These are phyloP conservation scores for Phytophthora pinifolia DNA, from an alignment of 352 stramenopile species.

Conservation along the genomic window DNA sequence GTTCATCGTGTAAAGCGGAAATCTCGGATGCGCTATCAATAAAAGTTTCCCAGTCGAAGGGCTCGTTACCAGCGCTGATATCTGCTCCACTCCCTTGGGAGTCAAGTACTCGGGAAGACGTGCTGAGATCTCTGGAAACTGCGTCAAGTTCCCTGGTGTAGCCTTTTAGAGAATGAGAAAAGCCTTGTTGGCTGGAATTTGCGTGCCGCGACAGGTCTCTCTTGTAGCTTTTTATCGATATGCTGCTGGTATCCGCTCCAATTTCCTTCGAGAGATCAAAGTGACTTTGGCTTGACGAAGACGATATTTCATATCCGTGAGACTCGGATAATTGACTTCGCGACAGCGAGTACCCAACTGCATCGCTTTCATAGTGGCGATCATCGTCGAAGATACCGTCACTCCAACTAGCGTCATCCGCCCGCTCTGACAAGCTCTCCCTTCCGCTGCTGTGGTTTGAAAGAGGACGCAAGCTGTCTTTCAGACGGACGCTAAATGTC, in stretches of 20 bases:
- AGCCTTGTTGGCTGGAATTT: neutral
- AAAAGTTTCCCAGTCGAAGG: slow-evolving; percentile 69
- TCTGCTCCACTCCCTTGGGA: slow-evolving; percentile 13
- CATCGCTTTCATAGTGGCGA: slow-evolving; percentile 28
- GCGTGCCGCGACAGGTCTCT: neutral
- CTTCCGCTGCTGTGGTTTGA: slow-evolving; percentile 15
- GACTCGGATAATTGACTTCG: slow-evolving; percentile 59
- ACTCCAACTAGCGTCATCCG: slow-evolving; percentile 25
- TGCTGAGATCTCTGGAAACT: slow-evolving; percentile 21
- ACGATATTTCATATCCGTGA: slow-evolving; percentile 20
- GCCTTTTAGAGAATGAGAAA: slow-evolving; percentile 5
- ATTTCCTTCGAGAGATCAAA: slow-evolving; percentile 23
- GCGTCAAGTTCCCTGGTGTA: slow-evolving; percentile 24
- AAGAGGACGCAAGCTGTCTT: neutral
- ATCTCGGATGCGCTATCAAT: slow-evolving; percentile 54
- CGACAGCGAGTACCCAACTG: slow-evolving; percentile 50
- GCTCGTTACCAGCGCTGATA: slow-evolving; percentile 20
- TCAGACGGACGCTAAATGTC: slow-evolving; percentile 18
- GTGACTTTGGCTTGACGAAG: slow-evolving; percentile 10
- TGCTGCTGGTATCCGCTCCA: slow-evolving; percentile 8
- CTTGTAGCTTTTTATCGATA: slow-evolving; percentile 8
- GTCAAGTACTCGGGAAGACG: slow-evolving; percentile 15
- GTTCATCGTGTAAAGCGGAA: slow-evolving; percentile 28
- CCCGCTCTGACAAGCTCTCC: slow-evolving; percentile 25
- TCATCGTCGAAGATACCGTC: slow-evolving; percentile 33